These are phyloP conservation scores for Fusarium acutatum DNA, from an alignment of 2,329 filamentous ascomycete species.

Conservation along the genomic window DNA sequence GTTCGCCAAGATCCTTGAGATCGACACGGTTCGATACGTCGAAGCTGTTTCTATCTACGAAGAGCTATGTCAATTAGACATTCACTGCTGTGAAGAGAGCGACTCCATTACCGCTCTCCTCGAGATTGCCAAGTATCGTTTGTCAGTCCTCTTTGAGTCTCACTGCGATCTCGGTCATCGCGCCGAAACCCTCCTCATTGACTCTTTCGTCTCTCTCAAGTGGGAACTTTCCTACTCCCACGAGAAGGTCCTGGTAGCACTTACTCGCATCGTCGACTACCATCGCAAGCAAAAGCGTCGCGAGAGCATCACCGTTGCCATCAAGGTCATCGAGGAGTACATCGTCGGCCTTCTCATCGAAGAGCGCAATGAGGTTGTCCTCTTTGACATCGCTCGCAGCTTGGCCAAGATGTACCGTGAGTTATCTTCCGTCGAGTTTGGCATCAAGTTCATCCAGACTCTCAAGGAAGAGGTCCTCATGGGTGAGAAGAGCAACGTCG, in stretches of 20 bases:
- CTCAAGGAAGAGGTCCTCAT: background rate
- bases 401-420: background rate
- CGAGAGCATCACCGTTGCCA: background rate
- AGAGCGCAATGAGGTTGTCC: background rate
- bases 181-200: background rate
- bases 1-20: background rate
- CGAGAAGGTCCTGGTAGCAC: background rate
- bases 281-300: constrained; percentile 6
- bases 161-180: background rate
- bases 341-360: background rate
- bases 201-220: background rate
- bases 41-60: constrained; percentile 1
- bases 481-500: background rate
- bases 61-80: background rate
- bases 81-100: background rate
- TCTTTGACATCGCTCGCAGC: background rate
- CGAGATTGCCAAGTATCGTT: background rate
- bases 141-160: background rate
- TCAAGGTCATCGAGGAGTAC: background rate
- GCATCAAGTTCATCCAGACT: background rate
- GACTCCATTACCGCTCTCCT: background rate
- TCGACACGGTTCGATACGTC: background rate
- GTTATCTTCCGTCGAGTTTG: background rate
- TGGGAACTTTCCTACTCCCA: background rate
- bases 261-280: background rate